These are phyloP conservation scores for Eucalyptus sp. DNA, from an alignment of 345 rosid species.

Conservation along the genomic window DNA sequence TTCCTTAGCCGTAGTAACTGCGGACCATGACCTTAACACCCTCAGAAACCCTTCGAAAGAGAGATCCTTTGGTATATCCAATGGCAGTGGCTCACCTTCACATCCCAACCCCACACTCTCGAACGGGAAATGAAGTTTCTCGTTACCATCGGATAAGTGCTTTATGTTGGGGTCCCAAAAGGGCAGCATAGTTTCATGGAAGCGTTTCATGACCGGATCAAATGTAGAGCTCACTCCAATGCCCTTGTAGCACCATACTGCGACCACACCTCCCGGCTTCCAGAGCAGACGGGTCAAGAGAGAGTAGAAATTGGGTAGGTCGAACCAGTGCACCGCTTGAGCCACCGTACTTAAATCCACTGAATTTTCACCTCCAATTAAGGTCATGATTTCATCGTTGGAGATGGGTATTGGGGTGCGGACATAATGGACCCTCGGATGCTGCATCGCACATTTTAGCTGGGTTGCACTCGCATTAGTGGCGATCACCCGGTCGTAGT, in stretches of 20 bases:
- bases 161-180: constrained; percentile 19
- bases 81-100: constrained; percentile 35
- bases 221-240: constrained; percentile 4
- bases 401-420: constrained; percentile 40
- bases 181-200: constrained; percentile 25
- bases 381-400: constrained; percentile 25
- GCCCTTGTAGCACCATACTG: constrained; percentile 27
- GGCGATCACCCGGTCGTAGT: constrained; percentile 36
- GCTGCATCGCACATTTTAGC: constrained; percentile 22
- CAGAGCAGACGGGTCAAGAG: constrained; percentile 25
- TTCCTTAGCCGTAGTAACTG: constrained; percentile 29
- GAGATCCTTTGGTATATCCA: constrained; percentile 32
- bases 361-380: constrained; percentile 37
- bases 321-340: constrained; percentile 54
- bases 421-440: constrained; percentile 25
- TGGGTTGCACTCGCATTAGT: constrained; percentile 35
- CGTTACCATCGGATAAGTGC: constrained; percentile 18
- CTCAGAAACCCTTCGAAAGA: constrained; percentile 30
- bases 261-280: constrained; percentile 52
- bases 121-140: constrained; percentile 49
- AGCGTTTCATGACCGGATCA: constrained; percentile 23
- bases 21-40: constrained; percentile 36
- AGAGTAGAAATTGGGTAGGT: constrained; percentile 43
- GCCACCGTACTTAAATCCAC: constrained; percentile 49
- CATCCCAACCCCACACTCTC: constrained; percentile 40